phyloP scores from a whole-genome alignment of 305 asterid genomes.

The Fraxinus xanthoxyloides region DNA sequence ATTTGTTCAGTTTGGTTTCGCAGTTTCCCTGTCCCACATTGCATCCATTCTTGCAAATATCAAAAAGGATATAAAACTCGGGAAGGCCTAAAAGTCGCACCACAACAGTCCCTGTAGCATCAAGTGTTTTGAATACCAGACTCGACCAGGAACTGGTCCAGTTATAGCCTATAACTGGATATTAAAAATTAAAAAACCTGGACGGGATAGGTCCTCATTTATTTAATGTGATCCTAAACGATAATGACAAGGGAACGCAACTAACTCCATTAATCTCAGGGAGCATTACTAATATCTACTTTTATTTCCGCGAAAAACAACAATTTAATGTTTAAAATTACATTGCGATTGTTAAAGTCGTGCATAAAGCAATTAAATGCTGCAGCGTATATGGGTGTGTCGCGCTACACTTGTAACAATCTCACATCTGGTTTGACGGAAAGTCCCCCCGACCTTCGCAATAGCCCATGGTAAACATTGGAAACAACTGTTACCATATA shows the following conservation, averaged over 20 bases:
- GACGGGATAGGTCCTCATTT: not conserved
- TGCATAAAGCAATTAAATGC: not conserved
- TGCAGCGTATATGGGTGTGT: not conserved
- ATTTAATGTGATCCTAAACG: not conserved
- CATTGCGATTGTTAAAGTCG: not conserved
- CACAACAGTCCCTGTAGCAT: not conserved
- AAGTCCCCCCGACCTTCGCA: not conserved
- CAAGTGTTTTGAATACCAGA: not conserved
- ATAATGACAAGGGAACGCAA: not conserved
- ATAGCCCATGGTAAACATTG: not conserved
- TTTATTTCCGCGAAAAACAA: not conserved
- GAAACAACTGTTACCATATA: not conserved
- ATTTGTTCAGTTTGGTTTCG: not conserved
- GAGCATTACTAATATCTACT: not conserved
- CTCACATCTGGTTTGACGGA: not conserved
- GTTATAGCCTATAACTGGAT: not conserved
- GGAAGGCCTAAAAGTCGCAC: not conserved
- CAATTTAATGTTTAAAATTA: not conserved
- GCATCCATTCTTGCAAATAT: not conserved
- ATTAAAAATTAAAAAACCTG: not conserved
- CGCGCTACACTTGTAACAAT: no score
- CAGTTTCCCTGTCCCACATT: not conserved
- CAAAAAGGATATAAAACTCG: not conserved
- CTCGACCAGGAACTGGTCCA: not conserved
- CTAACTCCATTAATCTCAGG: not conserved